Percentiles rank a stretch among this genome's conserved stretches.
Conservation (phyloP, 1,139 yeast species). For the Blastobotrys indianensis region DNA sequence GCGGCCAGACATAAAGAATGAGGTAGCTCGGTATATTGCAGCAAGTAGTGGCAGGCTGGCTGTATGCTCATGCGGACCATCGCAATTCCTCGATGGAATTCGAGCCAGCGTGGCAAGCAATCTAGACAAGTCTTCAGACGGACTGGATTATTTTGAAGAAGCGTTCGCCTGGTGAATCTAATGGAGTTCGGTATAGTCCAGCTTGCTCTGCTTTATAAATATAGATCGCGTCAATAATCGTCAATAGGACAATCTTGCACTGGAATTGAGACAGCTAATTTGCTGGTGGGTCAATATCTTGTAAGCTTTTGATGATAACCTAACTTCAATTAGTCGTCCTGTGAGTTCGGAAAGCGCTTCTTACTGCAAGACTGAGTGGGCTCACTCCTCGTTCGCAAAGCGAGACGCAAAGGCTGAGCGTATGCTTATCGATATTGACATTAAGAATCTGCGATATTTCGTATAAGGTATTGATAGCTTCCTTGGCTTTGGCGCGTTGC, state of each 20-base stretch:
- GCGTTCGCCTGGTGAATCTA: slow-evolving; percentile 33
- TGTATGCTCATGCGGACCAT: slow-evolving; percentile 43
- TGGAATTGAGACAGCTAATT: not conserved
- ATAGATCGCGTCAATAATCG: not conserved
- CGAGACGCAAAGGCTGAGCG: slow-evolving; percentile 25
- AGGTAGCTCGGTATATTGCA: slow-evolving; percentile 37
- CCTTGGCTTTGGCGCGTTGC: slow-evolving; percentile 10
- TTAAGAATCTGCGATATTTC: slow-evolving; percentile 30
- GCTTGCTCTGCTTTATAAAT: not conserved
- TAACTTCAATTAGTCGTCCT: not conserved
- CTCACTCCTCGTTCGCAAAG: slow-evolving; percentile 27
- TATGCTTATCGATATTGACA: slow-evolving; percentile 25
- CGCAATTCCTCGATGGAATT: slow-evolving; percentile 36
- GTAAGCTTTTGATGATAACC: not conserved
- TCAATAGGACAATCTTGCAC: not conserved
- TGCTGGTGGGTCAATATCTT: not conserved
- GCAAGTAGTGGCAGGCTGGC: slow-evolving; percentile 32
- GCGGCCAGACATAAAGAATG: slow-evolving; percentile 40
- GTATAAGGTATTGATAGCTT: slow-evolving; percentile 21
- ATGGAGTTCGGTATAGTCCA: too few relatives aligned
- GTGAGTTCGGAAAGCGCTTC: slow-evolving; percentile 5
- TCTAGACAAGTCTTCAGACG: slow-evolving; percentile 21
- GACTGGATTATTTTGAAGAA: slow-evolving; percentile 36
- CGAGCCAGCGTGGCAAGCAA: slow-evolving; percentile 31
- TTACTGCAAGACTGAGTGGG: slow-evolving; percentile 28